Evolutionary conservation across 345 rosid genomes (phyloP), one percentile per base, ranked within the genome.

Genomic region (Rhodamnia rubescens): DNA sequence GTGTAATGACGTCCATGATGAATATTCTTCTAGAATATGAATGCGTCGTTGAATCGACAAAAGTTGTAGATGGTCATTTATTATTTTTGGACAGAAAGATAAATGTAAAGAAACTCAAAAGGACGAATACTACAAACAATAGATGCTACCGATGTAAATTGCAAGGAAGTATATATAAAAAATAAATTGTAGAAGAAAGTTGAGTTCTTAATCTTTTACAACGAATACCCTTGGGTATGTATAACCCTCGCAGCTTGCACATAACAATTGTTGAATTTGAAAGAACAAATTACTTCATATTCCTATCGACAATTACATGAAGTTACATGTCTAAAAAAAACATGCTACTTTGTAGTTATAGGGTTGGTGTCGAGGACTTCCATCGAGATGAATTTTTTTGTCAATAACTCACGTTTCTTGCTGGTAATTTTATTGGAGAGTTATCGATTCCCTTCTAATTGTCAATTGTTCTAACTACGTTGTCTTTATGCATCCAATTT

Each of bases 1-100:
- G 1, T 36, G 47, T 5, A 36, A 69, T 8, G 7, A 1, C 0
- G 0, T 18, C 11, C 42, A 0, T 32, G 1, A 50, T 50, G 3
- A 18, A 69, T 69, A 69, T 69, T 22, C 4, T 32, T 36, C 78
- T 8, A 64, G 18, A 32, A 32, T 64, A 4, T 32, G 22, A 10
- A 64, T 64, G 47, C 24, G 14, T 69, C 1, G 1, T 6, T 16
- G 36, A 69, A 32, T 18, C 11, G 11, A 32, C 6, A 69, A 32
- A 32, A 69, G 36, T 18, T 64, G 3, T 8, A 10, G 9, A 32
- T 5, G 24, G 7, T 36, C 47, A 0, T 69, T 36, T 4, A 11
- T 69, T 69, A 18, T 8, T 32, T 16, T 64, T 32, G 78, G 78
- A 64, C 24, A 8, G 4, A 1, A 64, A 32, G 36, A 3, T 64